Evolutionary conservation across 306 rosid species (phyloP), one percentile per base, ranked within the genome.

Genomic region (Trifolium repens): DNA sequence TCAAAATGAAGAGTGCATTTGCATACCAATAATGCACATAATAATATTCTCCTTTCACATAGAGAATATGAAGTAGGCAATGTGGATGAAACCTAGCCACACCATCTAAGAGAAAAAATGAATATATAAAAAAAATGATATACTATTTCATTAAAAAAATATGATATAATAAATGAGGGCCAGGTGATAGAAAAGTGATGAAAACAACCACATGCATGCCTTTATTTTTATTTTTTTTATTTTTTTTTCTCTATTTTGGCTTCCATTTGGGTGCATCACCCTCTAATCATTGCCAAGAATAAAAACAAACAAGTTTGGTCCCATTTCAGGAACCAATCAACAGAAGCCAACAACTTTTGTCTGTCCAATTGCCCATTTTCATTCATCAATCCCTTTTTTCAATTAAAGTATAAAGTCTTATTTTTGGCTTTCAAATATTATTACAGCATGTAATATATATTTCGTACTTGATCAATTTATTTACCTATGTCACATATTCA

Each of bases 41-140:
- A 62, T 34, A 15, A 68, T 59, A 74, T 73, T 82, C 73, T 83
- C 47, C 52, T 35, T 32, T 13, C 22, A 37, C 10, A 24, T 67
- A 71, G 46, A 57, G 71, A 77, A 57, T 58, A 42, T 35, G 52
- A 62, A 17, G 78, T 78, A 54, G 76, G 87, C 86, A 77, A 79
- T 70, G 91, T 84, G 91, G 88, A 88, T 78, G 86, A 84, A 81
- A 84, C 76, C 76, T 75, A 86, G 90, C 91, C 90, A 85, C 88
- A 80, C 57, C 81, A 60, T 74, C 58, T 40, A 2, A 62, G 12
- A 68, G 80, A 37, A 34, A 73, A 64, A 71, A 70, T 75, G 61
- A 82, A 74, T 78, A 27, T 27, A 22, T 22, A 22, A 27, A 27
- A 26, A 27, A 27, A 27, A 27, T 27, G 0, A 27, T 27, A 27